Evolutionary conservation across 1,139 yeast genomes (phyloP).

Genomic region (Kodamaea sp.): DNA sequence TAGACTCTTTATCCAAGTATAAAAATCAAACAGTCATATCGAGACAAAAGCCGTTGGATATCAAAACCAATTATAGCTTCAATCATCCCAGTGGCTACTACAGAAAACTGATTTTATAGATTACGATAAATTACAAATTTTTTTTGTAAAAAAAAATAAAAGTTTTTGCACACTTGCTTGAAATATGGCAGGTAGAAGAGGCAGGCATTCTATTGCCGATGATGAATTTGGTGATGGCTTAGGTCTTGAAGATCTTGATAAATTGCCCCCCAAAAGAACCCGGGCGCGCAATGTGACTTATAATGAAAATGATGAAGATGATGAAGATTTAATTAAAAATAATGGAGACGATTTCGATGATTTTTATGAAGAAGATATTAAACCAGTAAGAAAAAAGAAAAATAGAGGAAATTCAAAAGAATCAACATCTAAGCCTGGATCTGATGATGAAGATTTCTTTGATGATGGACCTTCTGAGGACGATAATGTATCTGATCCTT

Average conservation of each 20-base stretch:
- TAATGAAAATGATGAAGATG: constrained; percentile 16
- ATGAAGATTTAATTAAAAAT: constrained; percentile 9
- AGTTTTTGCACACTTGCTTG: background rate
- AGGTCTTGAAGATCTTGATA: constrained; percentile 13
- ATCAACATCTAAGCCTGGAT: background rate
- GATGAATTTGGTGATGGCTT: constrained; percentile 16
- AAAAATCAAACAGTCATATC: no score
- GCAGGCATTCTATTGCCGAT: constrained; percentile 14
- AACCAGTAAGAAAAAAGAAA: constrained; percentile 4
- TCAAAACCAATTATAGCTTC: no score
- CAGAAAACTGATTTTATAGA: no score
- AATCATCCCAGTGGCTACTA: no score
- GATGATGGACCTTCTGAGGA: constrained; percentile 19
- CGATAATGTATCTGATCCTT: constrained; percentile 14
- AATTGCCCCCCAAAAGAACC: constrained; percentile 11
- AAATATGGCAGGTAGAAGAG: constrained; percentile 15
- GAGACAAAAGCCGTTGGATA: no score
- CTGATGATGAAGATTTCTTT: constrained; percentile 29
- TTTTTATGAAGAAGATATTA: constrained; percentile 26
- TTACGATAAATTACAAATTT: no score
- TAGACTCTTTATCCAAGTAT: no score
- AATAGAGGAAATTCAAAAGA: constrained; percentile 16
- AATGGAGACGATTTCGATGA: constrained; percentile 22
- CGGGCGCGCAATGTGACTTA: constrained; percentile 6
- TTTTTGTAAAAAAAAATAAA: no score